Evolutionary conservation across 2,329 filamentous ascomycete genomes (phyloP).

Genomic region (Penicillium griseofulvum): DNA sequence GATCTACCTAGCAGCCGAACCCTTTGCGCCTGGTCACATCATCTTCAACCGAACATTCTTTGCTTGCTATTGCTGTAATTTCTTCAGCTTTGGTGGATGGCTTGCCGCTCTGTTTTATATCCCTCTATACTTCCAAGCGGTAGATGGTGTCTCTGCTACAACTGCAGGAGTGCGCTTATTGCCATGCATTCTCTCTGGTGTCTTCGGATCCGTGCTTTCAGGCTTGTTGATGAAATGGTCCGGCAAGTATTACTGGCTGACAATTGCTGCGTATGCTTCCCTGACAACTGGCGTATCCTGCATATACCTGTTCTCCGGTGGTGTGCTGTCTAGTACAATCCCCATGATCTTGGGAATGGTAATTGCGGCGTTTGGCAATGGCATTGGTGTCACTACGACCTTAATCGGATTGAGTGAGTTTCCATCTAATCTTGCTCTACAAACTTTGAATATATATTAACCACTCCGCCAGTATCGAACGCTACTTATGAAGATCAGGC

Average conservation of each 20-base stretch:
- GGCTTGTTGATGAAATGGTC: constrained; percentile 68
- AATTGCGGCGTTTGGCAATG: constrained; percentile 54
- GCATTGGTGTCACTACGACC: constrained; percentile 66
- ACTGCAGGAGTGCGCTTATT: constrained; percentile 64
- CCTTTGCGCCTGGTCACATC: constrained; percentile 72
- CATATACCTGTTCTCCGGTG: constrained; percentile 58
- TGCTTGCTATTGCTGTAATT: constrained; percentile 68
- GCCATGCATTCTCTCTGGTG: constrained; percentile 62
- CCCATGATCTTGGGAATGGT: constrained; percentile 59
- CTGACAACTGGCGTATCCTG: constrained; percentile 56
- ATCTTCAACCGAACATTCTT: constrained; percentile 67
- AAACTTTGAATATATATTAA: constrained; percentile 2
- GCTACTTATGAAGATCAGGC: constrained; percentile 66
- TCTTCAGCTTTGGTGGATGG: constrained; percentile 65
- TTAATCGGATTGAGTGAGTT: constrained; percentile 63
- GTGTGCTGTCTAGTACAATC: constrained; percentile 48
- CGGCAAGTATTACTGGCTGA: constrained; percentile 70
- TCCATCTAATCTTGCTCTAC: background rate
- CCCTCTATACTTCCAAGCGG: constrained; percentile 76
- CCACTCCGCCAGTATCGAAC: constrained; percentile 58
- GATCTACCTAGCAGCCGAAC: constrained; percentile 63
- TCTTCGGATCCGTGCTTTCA: constrained; percentile 62
- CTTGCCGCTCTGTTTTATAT: constrained; percentile 66
- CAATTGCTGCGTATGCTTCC: constrained; percentile 54
- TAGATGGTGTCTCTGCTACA: constrained; percentile 62